Percentiles rank a stretch among this genome's conserved stretches.
Conservation (phyloP, 75 land plant species). For the Chamaecyparis obtusa region DNA sequence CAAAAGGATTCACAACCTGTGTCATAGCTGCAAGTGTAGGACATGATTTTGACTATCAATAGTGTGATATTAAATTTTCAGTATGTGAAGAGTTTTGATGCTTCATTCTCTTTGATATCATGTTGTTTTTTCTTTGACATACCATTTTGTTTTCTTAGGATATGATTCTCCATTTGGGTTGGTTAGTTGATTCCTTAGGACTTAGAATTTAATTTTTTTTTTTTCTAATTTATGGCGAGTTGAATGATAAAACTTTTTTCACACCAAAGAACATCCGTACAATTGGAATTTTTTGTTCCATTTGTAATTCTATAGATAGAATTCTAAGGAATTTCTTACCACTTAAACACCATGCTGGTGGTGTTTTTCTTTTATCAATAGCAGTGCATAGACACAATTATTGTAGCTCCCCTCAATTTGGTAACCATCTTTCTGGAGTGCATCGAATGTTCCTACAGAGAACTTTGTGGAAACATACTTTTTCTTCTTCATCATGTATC, state of each 20-base stretch:
- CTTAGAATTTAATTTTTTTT: too few species aligned
- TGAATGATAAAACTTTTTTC: neutral
- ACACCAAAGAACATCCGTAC: neutral
- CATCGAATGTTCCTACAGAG: neutral
- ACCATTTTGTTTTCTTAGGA: neutral
- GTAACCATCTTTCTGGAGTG: neutral
- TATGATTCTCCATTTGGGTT: neutral
- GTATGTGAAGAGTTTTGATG: too few species aligned
- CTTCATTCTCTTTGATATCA: neutral
- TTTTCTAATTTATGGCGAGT: neutral
- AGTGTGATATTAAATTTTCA: too few species aligned
- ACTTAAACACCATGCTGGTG: too few species aligned
- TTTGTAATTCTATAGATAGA: neutral
- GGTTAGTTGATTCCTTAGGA: neutral
- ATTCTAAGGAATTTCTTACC: neutral
- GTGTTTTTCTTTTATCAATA: neutral
- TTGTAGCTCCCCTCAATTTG: neutral
- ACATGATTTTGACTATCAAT: neutral
- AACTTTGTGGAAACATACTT: neutral
- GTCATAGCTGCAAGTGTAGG: neutral
- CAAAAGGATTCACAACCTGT: too few species aligned
- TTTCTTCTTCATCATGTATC: neutral
- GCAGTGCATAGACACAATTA: neutral
- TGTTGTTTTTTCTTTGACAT: neutral
- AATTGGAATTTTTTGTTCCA: neutral